A percentile compares a stretch with the other conserved stretches of the same genome.
These are phyloP conservation scores for Zarea fungicola DNA, from an alignment of 2,329 filamentous ascomycete genomes.

Conservation along the genomic window DNA sequence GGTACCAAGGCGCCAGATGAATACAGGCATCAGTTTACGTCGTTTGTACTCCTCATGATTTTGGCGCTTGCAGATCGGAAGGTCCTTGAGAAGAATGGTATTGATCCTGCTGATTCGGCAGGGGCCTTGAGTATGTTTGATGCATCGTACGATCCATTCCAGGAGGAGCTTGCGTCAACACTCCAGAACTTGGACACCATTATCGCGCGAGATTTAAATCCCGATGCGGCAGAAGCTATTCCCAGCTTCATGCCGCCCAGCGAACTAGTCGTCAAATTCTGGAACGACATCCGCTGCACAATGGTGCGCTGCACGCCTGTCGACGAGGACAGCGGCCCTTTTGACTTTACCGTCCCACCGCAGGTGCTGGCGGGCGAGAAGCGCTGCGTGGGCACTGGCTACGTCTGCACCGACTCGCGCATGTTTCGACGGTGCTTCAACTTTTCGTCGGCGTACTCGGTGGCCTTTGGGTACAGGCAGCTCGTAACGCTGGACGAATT, in stretches of 20 bases:
- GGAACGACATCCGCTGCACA: constrained; percentile 19
- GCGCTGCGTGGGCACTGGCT: constrained; percentile 18
- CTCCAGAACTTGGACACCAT: constrained; percentile 19
- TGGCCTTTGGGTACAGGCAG: constrained; percentile 20
- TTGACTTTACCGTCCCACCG: constrained; percentile 18
- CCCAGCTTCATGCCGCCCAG: constrained; percentile 16
- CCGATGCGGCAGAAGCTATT: constrained; percentile 9
- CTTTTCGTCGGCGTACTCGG: constrained; percentile 17
- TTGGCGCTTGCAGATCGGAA: constrained; percentile 30
- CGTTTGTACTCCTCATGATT: constrained; percentile 20
- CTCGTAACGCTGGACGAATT: constrained; percentile 18
- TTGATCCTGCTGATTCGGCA: constrained; percentile 16
- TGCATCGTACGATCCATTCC: constrained; percentile 18
- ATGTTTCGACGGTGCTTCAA: constrained; percentile 17
- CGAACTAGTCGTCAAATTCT: constrained; percentile 17
- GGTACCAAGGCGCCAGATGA: constrained; percentile 16
- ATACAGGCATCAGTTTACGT: constrained; percentile 18
- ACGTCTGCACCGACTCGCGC: constrained; percentile 14
- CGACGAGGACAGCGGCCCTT: constrained; percentile 14
- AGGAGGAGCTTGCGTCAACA: constrained; percentile 16
- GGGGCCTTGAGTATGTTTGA: constrained; percentile 12
- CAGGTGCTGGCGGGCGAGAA: constrained; percentile 16
- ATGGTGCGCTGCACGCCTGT: constrained; percentile 15
- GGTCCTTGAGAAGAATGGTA: constrained; percentile 25
- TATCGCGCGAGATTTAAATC: constrained; percentile 15